A percentile compares a stretch with the other conserved stretches of the same genome.
phyloP scores from a whole-genome alignment of 371 early-diverging fungal species.

The Haplosporangium sp. region DNA sequence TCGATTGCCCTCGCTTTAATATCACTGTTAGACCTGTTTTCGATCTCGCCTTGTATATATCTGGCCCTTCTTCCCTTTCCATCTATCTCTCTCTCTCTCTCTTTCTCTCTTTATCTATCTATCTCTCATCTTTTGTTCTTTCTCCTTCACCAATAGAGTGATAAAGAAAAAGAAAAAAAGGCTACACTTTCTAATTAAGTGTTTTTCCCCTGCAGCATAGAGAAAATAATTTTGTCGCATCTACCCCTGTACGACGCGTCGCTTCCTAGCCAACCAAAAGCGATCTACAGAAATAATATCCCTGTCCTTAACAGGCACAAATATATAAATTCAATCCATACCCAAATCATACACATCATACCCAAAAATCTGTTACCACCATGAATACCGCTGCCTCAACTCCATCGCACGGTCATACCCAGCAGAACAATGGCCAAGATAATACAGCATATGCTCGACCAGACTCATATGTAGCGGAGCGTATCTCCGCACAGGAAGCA shows the following conservation, averaged over 20 bases:
- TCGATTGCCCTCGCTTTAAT: background rate
- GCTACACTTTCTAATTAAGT: background rate
- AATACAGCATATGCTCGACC: slow-evolving; percentile 14
- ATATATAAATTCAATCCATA: background rate
- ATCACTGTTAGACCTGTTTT: background rate
- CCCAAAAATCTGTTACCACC: background rate
- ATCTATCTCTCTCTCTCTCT: slow-evolving; percentile 1
- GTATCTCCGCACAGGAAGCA: slow-evolving; percentile 49
- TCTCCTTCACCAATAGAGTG: background rate
- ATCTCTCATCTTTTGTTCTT: background rate
- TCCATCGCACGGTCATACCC: slow-evolving; percentile 17
- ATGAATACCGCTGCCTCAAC: slow-evolving; percentile 50
- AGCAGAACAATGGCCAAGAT: slow-evolving; percentile 8
- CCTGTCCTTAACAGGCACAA: background rate
- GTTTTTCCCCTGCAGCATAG: background rate
- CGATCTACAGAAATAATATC: background rate
- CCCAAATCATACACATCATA: background rate
- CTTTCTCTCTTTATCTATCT: background rate
- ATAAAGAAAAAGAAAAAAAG: background rate
- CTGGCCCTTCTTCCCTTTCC: background rate
- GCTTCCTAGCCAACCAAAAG: slow-evolving; percentile 4
- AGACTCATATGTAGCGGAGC: slow-evolving; percentile 29
- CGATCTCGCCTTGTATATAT: background rate
- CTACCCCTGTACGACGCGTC: slow-evolving; percentile 7
- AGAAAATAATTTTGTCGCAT: background rate